Conservation (phyloP, 1,284 basidiomycete genomes). For the Sphagnurus paluster region DNA sequence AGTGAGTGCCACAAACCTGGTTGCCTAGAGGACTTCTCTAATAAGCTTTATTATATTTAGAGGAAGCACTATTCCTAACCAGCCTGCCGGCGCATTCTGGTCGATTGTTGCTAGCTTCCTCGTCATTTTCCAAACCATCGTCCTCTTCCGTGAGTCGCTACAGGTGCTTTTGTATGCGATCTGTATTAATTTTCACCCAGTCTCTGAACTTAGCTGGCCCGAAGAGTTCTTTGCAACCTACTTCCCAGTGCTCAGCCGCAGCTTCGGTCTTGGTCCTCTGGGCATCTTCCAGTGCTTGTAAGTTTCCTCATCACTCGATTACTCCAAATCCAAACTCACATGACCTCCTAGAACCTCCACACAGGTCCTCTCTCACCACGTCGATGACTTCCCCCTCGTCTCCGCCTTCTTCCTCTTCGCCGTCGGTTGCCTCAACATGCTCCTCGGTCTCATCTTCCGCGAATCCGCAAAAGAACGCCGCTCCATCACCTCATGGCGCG, state of each 20-base stretch:
- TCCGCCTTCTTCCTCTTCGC: constrained; percentile 86
- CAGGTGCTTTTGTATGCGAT: neutral
- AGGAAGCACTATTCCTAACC: constrained; percentile 79
- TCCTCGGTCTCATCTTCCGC: constrained; percentile 76
- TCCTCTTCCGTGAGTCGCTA: constrained; percentile 61
- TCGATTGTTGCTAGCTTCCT: constrained; percentile 80
- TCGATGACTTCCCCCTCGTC: constrained; percentile 78
- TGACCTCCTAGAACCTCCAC: constrained; percentile 58
- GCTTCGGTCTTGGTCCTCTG: constrained; percentile 80
- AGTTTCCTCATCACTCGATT: constrained; percentile 24
- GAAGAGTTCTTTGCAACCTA: constrained; percentile 69
- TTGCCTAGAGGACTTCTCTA: too few species aligned
- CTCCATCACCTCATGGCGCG: constrained; percentile 64
- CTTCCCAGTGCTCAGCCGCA: constrained; percentile 84
- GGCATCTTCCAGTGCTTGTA: constrained; percentile 83
- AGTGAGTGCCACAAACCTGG: too few species aligned
- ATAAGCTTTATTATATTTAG: too few species aligned
- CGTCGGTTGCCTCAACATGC: constrained; percentile 79
- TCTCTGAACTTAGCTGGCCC: constrained; percentile 65
- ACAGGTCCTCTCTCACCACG: constrained; percentile 79
- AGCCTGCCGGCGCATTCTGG: constrained; percentile 86
- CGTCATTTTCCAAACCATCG: constrained; percentile 74
- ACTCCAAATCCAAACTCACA: neutral
- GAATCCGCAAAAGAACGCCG: constrained; percentile 61
- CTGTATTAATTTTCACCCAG: constrained; percentile 14